Conservation (phyloP, 495 filamentous ascomycete genomes). For the Neurospora sublineolata region DNA sequence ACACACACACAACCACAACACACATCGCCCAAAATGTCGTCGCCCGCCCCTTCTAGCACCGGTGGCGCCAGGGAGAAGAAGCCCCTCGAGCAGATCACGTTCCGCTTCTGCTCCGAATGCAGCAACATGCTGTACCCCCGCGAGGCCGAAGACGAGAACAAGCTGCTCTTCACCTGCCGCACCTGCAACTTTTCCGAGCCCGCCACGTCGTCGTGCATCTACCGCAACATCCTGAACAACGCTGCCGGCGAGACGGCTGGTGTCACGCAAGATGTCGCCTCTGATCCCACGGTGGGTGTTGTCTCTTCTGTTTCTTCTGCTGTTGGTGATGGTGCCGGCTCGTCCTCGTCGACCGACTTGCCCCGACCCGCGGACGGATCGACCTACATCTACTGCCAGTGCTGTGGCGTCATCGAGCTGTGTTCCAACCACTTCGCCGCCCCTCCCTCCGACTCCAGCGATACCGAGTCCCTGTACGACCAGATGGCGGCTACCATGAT, state of each 20-base stretch:
- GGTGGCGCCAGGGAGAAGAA: conserved; percentile 37
- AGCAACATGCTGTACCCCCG: conserved; percentile 97
- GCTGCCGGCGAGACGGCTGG: conserved; percentile 90
- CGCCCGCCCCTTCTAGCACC: conserved; percentile 45
- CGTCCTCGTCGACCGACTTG: conserved; percentile 8
- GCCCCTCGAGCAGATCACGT: conserved; percentile 69
- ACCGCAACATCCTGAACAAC: conserved; percentile 79
- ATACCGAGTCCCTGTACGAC: not conserved
- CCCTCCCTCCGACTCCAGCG: not conserved
- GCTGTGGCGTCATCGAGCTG: conserved; percentile 8
- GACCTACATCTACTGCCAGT: conserved; percentile 10
- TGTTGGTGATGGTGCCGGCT: conserved; percentile 12
- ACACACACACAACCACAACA: not conserved
- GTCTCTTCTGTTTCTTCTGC: conserved; percentile 15
- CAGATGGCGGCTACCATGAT: not conserved
- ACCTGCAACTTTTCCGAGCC: conserved; percentile 83
- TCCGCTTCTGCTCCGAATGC: conserved; percentile 96
- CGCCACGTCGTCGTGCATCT: conserved; percentile 78
- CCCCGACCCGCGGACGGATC: not conserved
- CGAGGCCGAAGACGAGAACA: conserved; percentile 57
- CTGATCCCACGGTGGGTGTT: conserved; percentile 90
- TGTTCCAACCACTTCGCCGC: conserved; percentile 7
- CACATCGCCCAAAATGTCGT: conserved; percentile 37
- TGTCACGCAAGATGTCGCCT: conserved; percentile 90
- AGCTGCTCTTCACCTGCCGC: conserved; percentile 56